These are phyloP conservation scores for Polyporus tsugae DNA, from an alignment of 1,284 basidiomycete species.

Conservation along the genomic window DNA sequence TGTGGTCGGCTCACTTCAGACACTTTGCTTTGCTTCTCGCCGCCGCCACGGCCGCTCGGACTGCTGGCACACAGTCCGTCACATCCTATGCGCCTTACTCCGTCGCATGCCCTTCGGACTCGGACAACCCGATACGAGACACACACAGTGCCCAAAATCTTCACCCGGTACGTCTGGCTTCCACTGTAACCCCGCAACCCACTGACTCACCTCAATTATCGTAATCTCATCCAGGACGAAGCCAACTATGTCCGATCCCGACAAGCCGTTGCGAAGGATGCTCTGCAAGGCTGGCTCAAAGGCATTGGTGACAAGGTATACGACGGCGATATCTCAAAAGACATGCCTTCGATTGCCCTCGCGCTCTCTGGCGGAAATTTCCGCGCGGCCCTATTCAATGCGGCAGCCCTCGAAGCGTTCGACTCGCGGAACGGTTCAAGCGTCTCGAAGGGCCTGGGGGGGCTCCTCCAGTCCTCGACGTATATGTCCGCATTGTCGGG, in stretches of 20 bases:
- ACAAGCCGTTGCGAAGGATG: background rate
- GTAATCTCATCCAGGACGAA: background rate
- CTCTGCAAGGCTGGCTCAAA: background rate
- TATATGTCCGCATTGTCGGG: conserved; percentile 21
- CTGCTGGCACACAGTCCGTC: background rate
- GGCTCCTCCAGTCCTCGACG: conserved; percentile 20
- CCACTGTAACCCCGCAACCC: no score
- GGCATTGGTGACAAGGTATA: background rate
- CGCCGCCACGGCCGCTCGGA: background rate
- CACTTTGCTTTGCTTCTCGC: background rate
- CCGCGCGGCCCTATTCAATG: conserved; percentile 18
- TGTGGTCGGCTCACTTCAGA: background rate
- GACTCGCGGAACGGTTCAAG: conserved; percentile 14
- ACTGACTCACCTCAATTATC: background rate
- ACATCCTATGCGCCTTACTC: background rate
- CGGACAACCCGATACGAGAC: background rate
- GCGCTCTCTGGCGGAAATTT: conserved; percentile 21
- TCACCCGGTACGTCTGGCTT: background rate
- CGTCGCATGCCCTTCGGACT: background rate
- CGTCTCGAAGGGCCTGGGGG: conserved; percentile 17
- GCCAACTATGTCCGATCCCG: conserved; percentile 1
- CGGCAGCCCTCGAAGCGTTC: conserved; percentile 12
- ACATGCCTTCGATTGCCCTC: conserved; percentile 12
- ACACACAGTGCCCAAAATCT: background rate
- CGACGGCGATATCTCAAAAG: background rate